Percentiles rank a stretch among this genome's conserved stretches.
Conservation (phyloP, 108 stramenopile genomes). For the Cylindrotheca closterium region DNA sequence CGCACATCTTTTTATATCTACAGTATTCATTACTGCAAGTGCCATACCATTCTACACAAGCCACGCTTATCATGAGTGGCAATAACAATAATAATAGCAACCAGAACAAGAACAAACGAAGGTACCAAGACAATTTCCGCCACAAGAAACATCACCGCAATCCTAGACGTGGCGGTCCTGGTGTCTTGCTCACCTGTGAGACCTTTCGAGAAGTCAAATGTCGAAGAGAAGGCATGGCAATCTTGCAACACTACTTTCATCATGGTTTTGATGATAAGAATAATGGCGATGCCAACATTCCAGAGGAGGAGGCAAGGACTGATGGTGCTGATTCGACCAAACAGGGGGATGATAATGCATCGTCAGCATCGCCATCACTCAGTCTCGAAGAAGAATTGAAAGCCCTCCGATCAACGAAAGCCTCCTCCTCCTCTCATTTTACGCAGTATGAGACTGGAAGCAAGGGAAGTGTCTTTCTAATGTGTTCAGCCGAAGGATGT, state of each 20-base stretch:
- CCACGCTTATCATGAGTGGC: too few species aligned
- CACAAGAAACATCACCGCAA: neutral
- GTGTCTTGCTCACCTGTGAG: conserved; percentile 71
- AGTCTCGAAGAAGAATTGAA: conserved; percentile 77
- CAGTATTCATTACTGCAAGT: too few species aligned
- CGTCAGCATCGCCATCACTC: conserved; percentile 11
- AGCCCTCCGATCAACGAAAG: conserved; percentile 41
- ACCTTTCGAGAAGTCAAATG: conserved; percentile 68
- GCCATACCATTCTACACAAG: too few species aligned
- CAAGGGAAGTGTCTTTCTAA: conserved; percentile 61
- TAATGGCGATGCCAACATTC: neutral
- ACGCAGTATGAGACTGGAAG: conserved; percentile 59
- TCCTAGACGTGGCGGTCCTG: conserved; percentile 66
- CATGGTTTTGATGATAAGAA: neutral
- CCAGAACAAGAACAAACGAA: conserved; percentile 19
- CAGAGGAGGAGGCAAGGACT: conserved; percentile 11
- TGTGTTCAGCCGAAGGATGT: conserved; percentile 48
- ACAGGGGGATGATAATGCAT: neutral
- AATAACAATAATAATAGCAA: too few species aligned
- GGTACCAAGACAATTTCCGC: neutral
- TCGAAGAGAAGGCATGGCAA: conserved; percentile 72
- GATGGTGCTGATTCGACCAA: conserved; percentile 2
- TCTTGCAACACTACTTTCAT: conserved; percentile 61
- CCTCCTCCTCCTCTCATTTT: conserved; percentile 28
- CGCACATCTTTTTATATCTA: too few species aligned